Evolutionary conservation across 768 basidiomycete genomes (phyloP).

Genomic region (Tephrocybe rancida): DNA sequence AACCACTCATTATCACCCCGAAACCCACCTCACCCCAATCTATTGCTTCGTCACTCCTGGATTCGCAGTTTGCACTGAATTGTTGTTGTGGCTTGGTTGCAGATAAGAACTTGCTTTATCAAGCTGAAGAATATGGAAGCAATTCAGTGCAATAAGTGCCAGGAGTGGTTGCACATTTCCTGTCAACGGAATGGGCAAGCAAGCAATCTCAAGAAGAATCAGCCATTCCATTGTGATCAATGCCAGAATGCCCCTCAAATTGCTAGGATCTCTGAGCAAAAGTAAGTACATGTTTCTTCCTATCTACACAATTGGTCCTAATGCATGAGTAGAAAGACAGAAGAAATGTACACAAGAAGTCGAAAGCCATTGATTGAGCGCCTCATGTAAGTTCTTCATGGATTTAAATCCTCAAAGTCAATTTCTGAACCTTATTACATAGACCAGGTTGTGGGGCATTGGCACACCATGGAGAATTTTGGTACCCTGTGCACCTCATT

Average conservation of each 20-base stretch:
- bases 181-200: conserved; percentile 21
- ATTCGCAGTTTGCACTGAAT: conserved; percentile 8
- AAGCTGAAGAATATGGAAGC: conserved; percentile 11
- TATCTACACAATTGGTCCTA: too few species aligned
- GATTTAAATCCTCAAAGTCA: not conserved
- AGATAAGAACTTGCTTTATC: conserved; percentile 18
- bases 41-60: not conserved
- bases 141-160: conserved; percentile 20
- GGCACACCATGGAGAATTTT: not conserved
- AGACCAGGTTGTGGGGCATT: not conserved
- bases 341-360: too few species aligned
- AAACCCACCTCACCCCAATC: not conserved
- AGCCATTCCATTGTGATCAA: conserved; percentile 2
- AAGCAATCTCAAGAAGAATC: conserved; percentile 1
- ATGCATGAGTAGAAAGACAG: too few species aligned
- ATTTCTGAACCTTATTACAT: too few species aligned
- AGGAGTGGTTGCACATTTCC: conserved; percentile 22
- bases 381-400: not conserved
- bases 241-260: not conserved
- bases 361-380: not conserved
- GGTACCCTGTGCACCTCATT: not conserved
- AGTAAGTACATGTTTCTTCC: too few species aligned
- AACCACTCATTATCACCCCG: not conserved
- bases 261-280: not conserved
- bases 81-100: conserved; percentile 21